Percentiles rank a stretch among this genome's conserved stretches.
Evolutionary conservation across 208 protist species (phyloP).

Genomic region (Herpetomonas tarakana): DNA sequence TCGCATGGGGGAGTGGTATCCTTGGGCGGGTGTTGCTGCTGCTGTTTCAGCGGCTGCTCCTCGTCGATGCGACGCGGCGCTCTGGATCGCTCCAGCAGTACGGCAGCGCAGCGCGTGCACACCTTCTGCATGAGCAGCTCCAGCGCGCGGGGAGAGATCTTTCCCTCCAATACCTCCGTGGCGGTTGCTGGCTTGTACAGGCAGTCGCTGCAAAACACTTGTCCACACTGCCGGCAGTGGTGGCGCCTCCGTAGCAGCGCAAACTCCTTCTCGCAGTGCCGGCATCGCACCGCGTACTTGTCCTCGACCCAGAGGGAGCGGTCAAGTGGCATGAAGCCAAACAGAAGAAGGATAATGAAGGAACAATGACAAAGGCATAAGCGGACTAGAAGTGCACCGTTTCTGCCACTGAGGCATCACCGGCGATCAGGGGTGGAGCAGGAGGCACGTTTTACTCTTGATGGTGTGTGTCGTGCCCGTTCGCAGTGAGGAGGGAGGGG

Average conservation of each 20-base stretch:
- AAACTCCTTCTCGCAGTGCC: conserved; percentile 56
- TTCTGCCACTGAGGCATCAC: too few relatives aligned
- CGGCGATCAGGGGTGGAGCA: too few relatives aligned
- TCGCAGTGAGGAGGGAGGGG: too few relatives aligned
- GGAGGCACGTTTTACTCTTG: too few relatives aligned
- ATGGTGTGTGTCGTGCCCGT: too few relatives aligned
- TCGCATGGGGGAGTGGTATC: too few relatives aligned
- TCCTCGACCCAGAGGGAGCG: conserved; percentile 80
- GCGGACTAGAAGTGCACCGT: too few relatives aligned
- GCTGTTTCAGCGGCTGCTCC: too few relatives aligned
- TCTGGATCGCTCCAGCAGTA: conserved; percentile 7
- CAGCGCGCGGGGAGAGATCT: too few relatives aligned
- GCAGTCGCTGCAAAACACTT: conserved; percentile 77
- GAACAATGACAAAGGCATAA: conserved; percentile 9
- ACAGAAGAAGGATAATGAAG: conserved; percentile 10
- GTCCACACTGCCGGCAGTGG: conserved; percentile 80
- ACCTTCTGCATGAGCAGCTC: not conserved
- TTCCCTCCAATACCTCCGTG: too few relatives aligned
- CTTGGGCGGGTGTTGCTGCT: too few relatives aligned
- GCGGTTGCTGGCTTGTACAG: conserved; percentile 22
- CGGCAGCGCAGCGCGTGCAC: conserved; percentile 2
- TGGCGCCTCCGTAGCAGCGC: conserved; percentile 62
- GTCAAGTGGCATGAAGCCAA: conserved; percentile 19
- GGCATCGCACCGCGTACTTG: conserved; percentile 58
- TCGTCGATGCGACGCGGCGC: too few relatives aligned